A percentile compares a stretch with the other conserved stretches of the same genome.
These are phyloP conservation scores for Hysterangium stoloniferum DNA, from an alignment of 768 basidiomycete genomes.

Conservation along the genomic window DNA sequence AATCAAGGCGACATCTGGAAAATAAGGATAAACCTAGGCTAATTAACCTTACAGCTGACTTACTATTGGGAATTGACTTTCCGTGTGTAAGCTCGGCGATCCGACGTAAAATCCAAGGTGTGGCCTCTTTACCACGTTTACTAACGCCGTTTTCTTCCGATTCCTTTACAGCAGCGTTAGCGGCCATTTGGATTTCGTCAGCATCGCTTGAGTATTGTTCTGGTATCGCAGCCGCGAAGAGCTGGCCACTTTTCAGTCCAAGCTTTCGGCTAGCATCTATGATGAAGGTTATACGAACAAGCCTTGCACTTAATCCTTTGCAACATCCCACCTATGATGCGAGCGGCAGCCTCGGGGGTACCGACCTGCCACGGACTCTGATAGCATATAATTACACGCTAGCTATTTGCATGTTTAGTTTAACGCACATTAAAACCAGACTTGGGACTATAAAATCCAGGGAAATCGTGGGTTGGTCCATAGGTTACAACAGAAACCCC, in stretches of 20 bases:
- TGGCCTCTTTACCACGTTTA: conserved; percentile 80
- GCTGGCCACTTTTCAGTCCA: conserved; percentile 62
- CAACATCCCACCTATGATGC: conserved; percentile 54
- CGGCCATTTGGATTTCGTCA: conserved; percentile 58
- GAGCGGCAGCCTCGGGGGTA: conserved; percentile 59
- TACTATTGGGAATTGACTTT: conserved; percentile 63
- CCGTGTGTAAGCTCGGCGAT: conserved; percentile 77
- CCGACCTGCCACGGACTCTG: conserved; percentile 77
- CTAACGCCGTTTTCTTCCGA: conserved; percentile 75
- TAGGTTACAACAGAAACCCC: conserved; percentile 89
- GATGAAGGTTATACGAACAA: not conserved
- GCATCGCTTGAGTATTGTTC: conserved; percentile 63
- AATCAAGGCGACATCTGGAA: conserved; percentile 74
- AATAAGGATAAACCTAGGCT: not conserved
- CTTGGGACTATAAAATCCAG: conserved; percentile 83
- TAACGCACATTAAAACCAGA: conserved; percentile 63
- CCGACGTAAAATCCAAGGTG: conserved; percentile 87
- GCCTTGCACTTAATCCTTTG: not conserved
- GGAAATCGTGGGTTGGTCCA: conserved; percentile 70
- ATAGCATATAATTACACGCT: not conserved
- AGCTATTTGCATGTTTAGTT: not conserved
- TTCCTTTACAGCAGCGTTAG: conserved; percentile 80
- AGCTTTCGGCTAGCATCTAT: conserved; percentile 66
- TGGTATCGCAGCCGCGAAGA: conserved; percentile 91
- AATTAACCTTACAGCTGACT: no score